These are phyloP conservation scores for Stemphylium lycopersici DNA, from an alignment of 2,329 filamentous ascomycete species.

Conservation along the genomic window DNA sequence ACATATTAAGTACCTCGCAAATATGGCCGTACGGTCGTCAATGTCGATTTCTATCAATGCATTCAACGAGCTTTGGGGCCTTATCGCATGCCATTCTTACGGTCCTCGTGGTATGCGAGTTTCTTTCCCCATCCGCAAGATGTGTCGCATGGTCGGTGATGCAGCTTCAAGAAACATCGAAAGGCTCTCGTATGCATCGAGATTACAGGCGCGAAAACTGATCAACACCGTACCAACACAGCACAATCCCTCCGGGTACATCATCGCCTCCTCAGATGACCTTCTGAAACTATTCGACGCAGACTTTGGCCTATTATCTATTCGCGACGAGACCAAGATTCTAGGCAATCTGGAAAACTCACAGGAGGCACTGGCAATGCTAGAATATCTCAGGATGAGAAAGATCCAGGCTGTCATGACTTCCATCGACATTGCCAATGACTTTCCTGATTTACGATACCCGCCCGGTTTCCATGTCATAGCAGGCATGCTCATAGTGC, in stretches of 20 bases:
- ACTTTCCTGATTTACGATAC: slow-evolving; percentile 84
- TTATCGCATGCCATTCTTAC: slow-evolving; percentile 87
- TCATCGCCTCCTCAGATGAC: slow-evolving; percentile 87
- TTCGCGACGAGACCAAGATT: slow-evolving; percentile 87
- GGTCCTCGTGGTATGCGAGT: slow-evolving; percentile 82
- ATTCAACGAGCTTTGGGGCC: slow-evolving; percentile 83
- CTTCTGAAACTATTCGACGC: slow-evolving; percentile 83
- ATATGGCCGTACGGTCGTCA: slow-evolving; percentile 91
- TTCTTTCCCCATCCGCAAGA: slow-evolving; percentile 87
- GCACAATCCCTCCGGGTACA: slow-evolving; percentile 85
- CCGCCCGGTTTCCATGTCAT: slow-evolving; percentile 78
- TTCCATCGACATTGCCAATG: slow-evolving; percentile 74
- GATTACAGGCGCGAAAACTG: slow-evolving; percentile 82
- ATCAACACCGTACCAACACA: slow-evolving; percentile 85
- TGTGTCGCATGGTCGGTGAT: slow-evolving; percentile 87
- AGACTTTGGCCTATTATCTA: slow-evolving; percentile 84
- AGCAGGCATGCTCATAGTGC: slow-evolving; percentile 81
- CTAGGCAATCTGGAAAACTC: slow-evolving; percentile 75
- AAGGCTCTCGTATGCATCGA: slow-evolving; percentile 81
- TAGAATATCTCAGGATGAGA: slow-evolving; percentile 83
- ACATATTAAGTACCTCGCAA: slow-evolving; percentile 82
- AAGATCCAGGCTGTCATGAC: slow-evolving; percentile 76
- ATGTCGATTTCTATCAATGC: slow-evolving; percentile 95
- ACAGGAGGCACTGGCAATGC: slow-evolving; percentile 81
- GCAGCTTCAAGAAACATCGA: slow-evolving; percentile 88